These are phyloP conservation scores for Mycogone perniciosa DNA, from an alignment of 2,329 filamentous ascomycete species.

Conservation along the genomic window DNA sequence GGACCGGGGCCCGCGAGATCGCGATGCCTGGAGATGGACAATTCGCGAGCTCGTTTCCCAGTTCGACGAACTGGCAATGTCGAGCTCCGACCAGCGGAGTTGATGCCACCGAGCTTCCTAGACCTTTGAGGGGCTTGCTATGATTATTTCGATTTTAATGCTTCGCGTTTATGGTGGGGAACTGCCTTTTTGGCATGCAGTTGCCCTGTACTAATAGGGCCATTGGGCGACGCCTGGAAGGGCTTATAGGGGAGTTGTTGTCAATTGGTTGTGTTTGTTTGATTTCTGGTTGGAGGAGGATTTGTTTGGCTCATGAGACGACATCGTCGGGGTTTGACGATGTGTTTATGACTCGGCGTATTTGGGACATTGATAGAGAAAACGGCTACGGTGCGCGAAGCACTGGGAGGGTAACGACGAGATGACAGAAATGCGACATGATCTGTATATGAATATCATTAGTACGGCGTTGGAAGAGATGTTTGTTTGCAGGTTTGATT, in stretches of 20 bases:
- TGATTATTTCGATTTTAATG: neutral
- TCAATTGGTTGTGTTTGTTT: neutral
- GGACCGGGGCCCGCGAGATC: slow-evolving; percentile 47
- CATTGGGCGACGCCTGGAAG: neutral
- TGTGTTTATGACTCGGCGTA: slow-evolving; percentile 7
- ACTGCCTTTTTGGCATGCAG: neutral
- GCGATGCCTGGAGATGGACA: slow-evolving; percentile 70
- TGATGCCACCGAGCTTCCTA: neutral
- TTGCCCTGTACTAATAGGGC: neutral
- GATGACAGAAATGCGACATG: slow-evolving; percentile 11
- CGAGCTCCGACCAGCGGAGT: slow-evolving; percentile 10
- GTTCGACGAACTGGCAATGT: slow-evolving; percentile 33
- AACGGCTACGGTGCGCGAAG: slow-evolving; percentile 8
- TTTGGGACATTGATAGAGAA: slow-evolving; percentile 10
- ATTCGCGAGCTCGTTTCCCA: slow-evolving; percentile 54
- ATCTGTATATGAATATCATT: slow-evolving; percentile 1
- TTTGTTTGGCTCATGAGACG: slow-evolving; percentile 6
- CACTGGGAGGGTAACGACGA: slow-evolving; percentile 10
- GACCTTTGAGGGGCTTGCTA: neutral
- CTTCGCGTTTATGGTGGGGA: neutral
- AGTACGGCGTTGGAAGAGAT: neutral
- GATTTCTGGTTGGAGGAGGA: neutral
- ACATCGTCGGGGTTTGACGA: neutral
- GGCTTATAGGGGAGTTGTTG: neutral
- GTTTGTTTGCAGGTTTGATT: too few relatives aligned